Percentiles rank a stretch among this genome's conserved stretches.
phyloP scores from a whole-genome alignment of 768 basidiomycete genomes.

The Clitopilus passeckerianus region DNA sequence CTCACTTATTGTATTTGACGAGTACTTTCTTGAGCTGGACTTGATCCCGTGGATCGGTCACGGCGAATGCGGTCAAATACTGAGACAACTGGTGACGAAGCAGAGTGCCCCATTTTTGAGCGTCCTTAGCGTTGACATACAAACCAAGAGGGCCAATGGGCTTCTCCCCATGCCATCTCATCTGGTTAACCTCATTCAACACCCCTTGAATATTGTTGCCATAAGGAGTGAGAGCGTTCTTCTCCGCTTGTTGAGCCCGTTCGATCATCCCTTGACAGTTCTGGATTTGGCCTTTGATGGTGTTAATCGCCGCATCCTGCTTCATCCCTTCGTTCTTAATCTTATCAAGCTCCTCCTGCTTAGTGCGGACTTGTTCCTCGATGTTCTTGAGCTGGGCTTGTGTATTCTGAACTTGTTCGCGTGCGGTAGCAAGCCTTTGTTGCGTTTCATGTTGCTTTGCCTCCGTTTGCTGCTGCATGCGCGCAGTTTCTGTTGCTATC shows the following conservation, averaged over 20 bases:
- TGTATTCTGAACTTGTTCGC: slow-evolving; percentile 28
- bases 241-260: slow-evolving; percentile 43
- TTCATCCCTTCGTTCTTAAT: slow-evolving; percentile 29
- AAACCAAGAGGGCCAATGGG: slow-evolving; percentile 81
- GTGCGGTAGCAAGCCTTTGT: slow-evolving; percentile 43
- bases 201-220: slow-evolving; percentile 58
- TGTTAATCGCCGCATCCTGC: slow-evolving; percentile 23
- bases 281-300: slow-evolving; percentile 35
- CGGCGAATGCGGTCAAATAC: slow-evolving; percentile 64
- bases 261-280: slow-evolving; percentile 46
- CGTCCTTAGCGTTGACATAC: slow-evolving; percentile 70
- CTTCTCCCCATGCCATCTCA: slow-evolving; percentile 57
- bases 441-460: slow-evolving; percentile 57
- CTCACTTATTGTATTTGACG: slow-evolving; percentile 60
- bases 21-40: slow-evolving; percentile 50
- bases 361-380: slow-evolving; percentile 25
- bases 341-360: slow-evolving; percentile 21
- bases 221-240: slow-evolving; percentile 56
- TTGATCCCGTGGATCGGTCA: slow-evolving; percentile 68
- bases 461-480: slow-evolving; percentile 52
- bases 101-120: slow-evolving; percentile 56
- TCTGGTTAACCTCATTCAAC: slow-evolving; percentile 42
- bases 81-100: slow-evolving; percentile 57
- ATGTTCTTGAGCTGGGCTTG: slow-evolving; percentile 28
- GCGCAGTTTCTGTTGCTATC: slow-evolving; percentile 49